Conservation (phyloP, 352 stramenopile species). For the Plasmopara viticola region DNA sequence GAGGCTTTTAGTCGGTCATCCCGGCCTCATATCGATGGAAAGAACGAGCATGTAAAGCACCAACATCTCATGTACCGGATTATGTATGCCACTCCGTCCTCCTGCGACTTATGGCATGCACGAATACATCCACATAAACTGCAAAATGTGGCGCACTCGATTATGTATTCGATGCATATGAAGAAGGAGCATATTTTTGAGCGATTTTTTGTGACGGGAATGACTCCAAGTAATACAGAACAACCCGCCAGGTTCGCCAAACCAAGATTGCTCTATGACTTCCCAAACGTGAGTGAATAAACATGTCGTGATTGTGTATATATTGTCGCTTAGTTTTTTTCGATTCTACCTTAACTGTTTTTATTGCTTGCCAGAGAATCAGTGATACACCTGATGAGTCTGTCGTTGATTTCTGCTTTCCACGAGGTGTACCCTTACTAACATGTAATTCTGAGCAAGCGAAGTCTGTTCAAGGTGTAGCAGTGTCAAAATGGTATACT, state of each 20-base stretch:
- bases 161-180: slow-evolving; percentile 76
- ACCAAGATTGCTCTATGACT: slow-evolving; percentile 63
- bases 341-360: not conserved
- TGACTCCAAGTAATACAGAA: slow-evolving; percentile 31
- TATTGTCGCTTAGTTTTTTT: not conserved
- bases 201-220: slow-evolving; percentile 68
- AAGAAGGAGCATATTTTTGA: slow-evolving; percentile 82
- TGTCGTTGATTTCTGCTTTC: slow-evolving; percentile 79
- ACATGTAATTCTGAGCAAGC: slow-evolving; percentile 53
- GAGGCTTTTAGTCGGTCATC: slow-evolving; percentile 20
- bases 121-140: slow-evolving; percentile 40
- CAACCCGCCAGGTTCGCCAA: slow-evolving; percentile 59
- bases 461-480: slow-evolving; percentile 34
- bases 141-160: slow-evolving; percentile 57
- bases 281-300: slow-evolving; percentile 41
- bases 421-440: slow-evolving; percentile 54
- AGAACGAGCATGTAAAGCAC: slow-evolving; percentile 27
- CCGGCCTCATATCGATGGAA: slow-evolving; percentile 20
- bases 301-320: not conserved
- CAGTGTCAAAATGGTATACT: slow-evolving; percentile 66
- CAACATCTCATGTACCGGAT: slow-evolving; percentile 73
- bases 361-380: slow-evolving; percentile 16
- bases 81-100: slow-evolving; percentile 62
- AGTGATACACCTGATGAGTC: slow-evolving; percentile 38
- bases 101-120: slow-evolving; percentile 52